A percentile compares a stretch with the other conserved stretches of the same genome.
phyloP scores from a whole-genome alignment of 345 rosid species.

The Populus ilicifolia region DNA sequence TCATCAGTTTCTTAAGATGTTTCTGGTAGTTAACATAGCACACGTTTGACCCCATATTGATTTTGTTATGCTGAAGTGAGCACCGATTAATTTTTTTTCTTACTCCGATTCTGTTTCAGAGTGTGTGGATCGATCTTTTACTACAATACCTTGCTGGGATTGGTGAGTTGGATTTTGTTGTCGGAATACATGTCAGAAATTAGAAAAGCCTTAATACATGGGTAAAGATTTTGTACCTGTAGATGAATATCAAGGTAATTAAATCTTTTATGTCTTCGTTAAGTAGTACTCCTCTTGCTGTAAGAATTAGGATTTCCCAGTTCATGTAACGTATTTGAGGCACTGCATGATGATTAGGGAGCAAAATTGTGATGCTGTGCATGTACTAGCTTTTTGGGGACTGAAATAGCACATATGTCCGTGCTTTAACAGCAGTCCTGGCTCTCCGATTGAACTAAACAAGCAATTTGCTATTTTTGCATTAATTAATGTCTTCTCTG shows the following conservation, averaged over 20 bases:
- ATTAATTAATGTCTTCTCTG: too few relatives aligned
- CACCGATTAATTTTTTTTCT: not conserved
- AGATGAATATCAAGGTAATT: not conserved
- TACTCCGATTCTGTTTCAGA: not conserved
- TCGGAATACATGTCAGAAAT: not conserved
- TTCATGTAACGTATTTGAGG: too few relatives aligned
- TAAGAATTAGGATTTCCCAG: too few relatives aligned
- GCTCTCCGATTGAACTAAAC: not conserved
- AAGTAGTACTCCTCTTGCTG: not conserved
- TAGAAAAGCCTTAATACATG: not conserved
- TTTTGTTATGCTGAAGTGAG: not conserved
- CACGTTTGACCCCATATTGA: not conserved
- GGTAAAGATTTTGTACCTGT: not conserved
- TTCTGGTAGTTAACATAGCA: constrained; percentile 15
- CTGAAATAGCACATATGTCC: not conserved
- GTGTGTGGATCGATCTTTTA: not conserved
- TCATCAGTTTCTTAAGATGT: constrained; percentile 22
- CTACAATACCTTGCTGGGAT: not conserved
- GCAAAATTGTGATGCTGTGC: not conserved
- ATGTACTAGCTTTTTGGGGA: not conserved
- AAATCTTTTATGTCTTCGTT: not conserved
- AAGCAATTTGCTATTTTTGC: too few relatives aligned
- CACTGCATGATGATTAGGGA: not conserved
- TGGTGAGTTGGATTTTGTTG: not conserved
- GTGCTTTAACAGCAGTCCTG: not conserved